Percentiles rank a stretch among this genome's conserved stretches.
Evolutionary conservation across 73 alveolate genomes (phyloP).

Genomic region (Paraurostyla sp.): DNA sequence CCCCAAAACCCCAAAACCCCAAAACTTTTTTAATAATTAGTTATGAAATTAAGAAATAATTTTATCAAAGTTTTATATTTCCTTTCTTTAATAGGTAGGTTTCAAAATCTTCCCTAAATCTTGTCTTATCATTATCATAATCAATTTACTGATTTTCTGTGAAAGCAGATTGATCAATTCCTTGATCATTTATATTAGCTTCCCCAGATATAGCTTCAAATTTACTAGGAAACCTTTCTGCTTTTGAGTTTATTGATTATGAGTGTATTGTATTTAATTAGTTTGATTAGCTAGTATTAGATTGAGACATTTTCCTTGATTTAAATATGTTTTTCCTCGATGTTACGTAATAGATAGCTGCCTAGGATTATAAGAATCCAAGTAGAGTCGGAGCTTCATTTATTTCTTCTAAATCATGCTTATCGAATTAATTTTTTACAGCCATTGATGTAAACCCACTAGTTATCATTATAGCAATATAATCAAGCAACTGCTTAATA

Average conservation of each 20-base stretch:
- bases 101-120: slow-evolving; percentile 43
- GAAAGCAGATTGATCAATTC: not conserved
- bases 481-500: slow-evolving; percentile 8
- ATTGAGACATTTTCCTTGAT: not conserved
- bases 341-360: not conserved
- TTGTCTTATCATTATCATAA: slow-evolving; percentile 16
- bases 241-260: not conserved
- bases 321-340: not conserved
- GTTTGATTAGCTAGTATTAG: not conserved
- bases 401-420: not conserved
- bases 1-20: slow-evolving; percentile 41
- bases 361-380: not conserved
- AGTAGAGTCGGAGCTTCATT: slow-evolving; percentile 11
- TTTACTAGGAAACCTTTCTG: too few species aligned
- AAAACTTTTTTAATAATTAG: not conserved
- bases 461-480: slow-evolving; percentile 3
- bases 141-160: not conserved
- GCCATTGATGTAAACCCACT: not conserved
- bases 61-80: not conserved
- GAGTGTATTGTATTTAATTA: not conserved
- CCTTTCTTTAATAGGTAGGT: slow-evolving; percentile 9
- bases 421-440: not conserved
- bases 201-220: too few species aligned
- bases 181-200: not conserved
- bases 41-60: not conserved